Evolutionary conservation across 192 early-diverging fungal species (phyloP).

Genomic region (Linderina pennispora): DNA sequence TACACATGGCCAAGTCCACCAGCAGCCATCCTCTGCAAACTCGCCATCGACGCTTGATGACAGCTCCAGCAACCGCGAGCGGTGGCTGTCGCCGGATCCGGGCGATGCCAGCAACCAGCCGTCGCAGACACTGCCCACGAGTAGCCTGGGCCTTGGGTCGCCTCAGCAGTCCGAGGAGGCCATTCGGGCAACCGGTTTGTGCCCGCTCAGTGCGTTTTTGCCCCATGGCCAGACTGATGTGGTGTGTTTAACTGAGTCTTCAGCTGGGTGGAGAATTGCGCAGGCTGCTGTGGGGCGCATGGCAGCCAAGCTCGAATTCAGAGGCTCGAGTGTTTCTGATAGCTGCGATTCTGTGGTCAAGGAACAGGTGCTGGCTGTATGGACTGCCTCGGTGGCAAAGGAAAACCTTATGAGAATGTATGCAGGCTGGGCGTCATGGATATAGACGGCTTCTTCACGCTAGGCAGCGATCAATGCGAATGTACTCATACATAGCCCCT

Average conservation of each 20-base stretch:
- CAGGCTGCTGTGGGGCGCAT: constrained; percentile 19
- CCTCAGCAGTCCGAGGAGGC: background rate
- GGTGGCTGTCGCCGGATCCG: too few relatives aligned
- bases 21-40: too few relatives aligned
- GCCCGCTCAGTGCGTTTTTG: constrained; percentile 26
- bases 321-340: background rate
- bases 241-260: constrained; percentile 3
- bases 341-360: constrained; percentile 2
- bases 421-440: constrained; percentile 35
- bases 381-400: constrained; percentile 17
- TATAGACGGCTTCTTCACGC: constrained; percentile 3
- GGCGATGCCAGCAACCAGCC: too few relatives aligned
- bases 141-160: too few relatives aligned
- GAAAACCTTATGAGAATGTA: constrained; percentile 21
- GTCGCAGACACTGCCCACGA: too few relatives aligned
- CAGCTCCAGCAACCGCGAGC: too few relatives aligned
- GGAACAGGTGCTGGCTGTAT: constrained; percentile 13
- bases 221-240: background rate
- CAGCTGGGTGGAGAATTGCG: constrained; percentile 34
- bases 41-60: too few relatives aligned
- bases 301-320: constrained; percentile 20
- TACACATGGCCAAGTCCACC: too few relatives aligned
- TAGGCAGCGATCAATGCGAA: too few relatives aligned
- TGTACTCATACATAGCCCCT: too few relatives aligned
- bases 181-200: constrained; percentile 17